These are phyloP conservation scores for Capronia americana DNA, from an alignment of 2,329 filamentous ascomycete genomes.

Conservation along the genomic window DNA sequence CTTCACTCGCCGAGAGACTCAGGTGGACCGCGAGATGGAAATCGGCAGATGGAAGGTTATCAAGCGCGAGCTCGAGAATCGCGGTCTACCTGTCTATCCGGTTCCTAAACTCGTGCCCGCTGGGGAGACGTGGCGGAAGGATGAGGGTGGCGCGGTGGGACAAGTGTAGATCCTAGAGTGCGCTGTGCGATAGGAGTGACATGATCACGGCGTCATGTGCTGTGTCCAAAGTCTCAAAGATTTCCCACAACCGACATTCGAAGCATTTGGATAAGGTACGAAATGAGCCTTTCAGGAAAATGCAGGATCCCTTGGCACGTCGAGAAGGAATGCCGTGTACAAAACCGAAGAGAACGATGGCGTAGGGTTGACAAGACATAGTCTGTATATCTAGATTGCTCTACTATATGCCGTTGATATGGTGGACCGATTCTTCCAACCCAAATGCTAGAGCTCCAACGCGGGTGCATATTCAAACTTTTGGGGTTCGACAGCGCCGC, in stretches of 20 bases:
- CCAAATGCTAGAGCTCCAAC: not conserved
- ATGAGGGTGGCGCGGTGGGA: not conserved
- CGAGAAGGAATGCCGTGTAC: not conserved
- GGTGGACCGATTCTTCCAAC: not conserved
- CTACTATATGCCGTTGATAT: not conserved
- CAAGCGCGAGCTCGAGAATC: conserved; percentile 69
- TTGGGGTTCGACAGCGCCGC: not conserved
- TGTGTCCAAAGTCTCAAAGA: not conserved
- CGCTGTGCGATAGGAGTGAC: not conserved
- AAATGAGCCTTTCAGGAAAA: not conserved
- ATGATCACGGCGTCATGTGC: not conserved
- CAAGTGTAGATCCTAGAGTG: not conserved
- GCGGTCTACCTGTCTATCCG: conserved; percentile 66
- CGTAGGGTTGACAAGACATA: not conserved
- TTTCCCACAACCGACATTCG: no score
- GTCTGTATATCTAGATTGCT: not conserved
- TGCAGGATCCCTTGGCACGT: not conserved
- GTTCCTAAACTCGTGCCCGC: conserved; percentile 16
- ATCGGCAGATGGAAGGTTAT: conserved; percentile 82
- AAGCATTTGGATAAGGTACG: not conserved
- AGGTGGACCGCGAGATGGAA: conserved; percentile 73
- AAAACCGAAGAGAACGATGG: not conserved
- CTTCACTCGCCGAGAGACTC: conserved; percentile 67
- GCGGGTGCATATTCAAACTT: not conserved
- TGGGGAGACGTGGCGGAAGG: conserved; percentile 14